Percentiles rank a stretch among this genome's conserved stretches.
These are phyloP conservation scores for Rhizopogon sp. DNA, from an alignment of 768 basidiomycete species.

Conservation along the genomic window DNA sequence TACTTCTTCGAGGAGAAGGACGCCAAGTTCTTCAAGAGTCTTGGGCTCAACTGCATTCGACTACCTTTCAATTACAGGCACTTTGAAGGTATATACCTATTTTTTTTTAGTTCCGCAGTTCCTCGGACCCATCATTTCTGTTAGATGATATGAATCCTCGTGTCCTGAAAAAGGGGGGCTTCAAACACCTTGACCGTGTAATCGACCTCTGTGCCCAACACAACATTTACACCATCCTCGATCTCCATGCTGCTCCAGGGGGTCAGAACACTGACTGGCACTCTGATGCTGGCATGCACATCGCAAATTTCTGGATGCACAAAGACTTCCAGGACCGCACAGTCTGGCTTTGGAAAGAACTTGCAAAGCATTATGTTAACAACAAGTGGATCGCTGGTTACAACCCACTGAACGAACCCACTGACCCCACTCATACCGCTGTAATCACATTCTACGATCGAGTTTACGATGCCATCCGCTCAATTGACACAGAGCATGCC, in stretches of 20 bases:
- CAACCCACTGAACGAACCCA: slow-evolving; percentile 80
- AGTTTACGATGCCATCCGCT: slow-evolving; percentile 65
- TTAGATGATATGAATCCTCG: slow-evolving; percentile 74
- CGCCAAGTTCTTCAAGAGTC: slow-evolving; percentile 70
- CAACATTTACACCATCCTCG: slow-evolving; percentile 75
- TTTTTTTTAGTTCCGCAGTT: background rate
- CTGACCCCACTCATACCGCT: slow-evolving; percentile 62
- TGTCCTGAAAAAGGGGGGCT: slow-evolving; percentile 66
- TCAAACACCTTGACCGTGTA: slow-evolving; percentile 81
- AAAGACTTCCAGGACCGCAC: slow-evolving; percentile 81
- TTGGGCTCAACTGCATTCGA: slow-evolving; percentile 78
- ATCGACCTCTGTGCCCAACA: slow-evolving; percentile 70
- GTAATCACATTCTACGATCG: slow-evolving; percentile 65
- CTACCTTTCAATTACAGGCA: slow-evolving; percentile 71
- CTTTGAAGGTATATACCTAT: slow-evolving; percentile 41
- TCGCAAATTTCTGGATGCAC: slow-evolving; percentile 77
- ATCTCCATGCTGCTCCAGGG: slow-evolving; percentile 73
- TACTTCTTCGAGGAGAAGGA: slow-evolving; percentile 79
- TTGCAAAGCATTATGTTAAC: slow-evolving; percentile 69
- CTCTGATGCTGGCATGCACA: slow-evolving; percentile 62
- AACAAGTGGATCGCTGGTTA: slow-evolving; percentile 86
- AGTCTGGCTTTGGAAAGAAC: slow-evolving; percentile 72
- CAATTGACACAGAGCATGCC: slow-evolving; percentile 62
- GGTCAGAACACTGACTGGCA: slow-evolving; percentile 84
- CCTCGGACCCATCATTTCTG: slow-evolving; percentile 4